Evolutionary conservation across 768 basidiomycete species (phyloP), one percentile per base, ranked within the genome.

Genomic region (Tylopilus intermedius): DNA sequence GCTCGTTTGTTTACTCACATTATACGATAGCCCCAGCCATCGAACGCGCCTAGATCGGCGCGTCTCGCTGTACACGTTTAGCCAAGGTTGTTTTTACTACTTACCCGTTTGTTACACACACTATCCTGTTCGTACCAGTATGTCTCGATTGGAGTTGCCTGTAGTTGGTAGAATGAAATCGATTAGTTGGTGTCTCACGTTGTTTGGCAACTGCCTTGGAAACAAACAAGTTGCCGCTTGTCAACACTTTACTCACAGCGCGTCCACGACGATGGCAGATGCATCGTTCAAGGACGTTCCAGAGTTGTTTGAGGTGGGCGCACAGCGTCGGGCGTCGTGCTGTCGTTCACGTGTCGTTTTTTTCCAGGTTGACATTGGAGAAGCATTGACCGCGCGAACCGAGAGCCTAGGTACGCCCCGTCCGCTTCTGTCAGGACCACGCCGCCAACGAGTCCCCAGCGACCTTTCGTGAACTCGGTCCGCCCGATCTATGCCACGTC

Each of bases 401-500:
- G 96, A 99, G 68, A 85, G 84, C 50, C 77, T 98, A 54, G 86
- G 95, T 95, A 59, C 63, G 89, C 76, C 45, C 35, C 35, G 13
- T 47, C 37, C 22, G 24, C 18, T n/a, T 33, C 9, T 0, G n/a
- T n/a, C n/a, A 7, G 1, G 13, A 33, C 33, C 13, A 11, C 33
- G 13, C 13, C 10, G 8, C n/a, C 0, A 5, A 47, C 33, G 11
- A 44, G 5, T 24, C 9, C 13, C 33, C 51, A 98, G 95, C 92
- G 6, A 86, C 92, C 10, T 99, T 98, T 72, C 81, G 94, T 33
- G 95, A 99, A 73, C 84, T 99, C 15, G 96, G 96, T 11, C 96
- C 96, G 0, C 96, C 96, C 6, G 96, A 99, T 71, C 74, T 99
- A 38, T 94, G 92, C 61, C 93, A 98, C 74, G 90, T 95, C 47